These are phyloP conservation scores for Plasmodium berghei DNA, from an alignment of 169 alveolate species.

Conservation along the genomic window DNA sequence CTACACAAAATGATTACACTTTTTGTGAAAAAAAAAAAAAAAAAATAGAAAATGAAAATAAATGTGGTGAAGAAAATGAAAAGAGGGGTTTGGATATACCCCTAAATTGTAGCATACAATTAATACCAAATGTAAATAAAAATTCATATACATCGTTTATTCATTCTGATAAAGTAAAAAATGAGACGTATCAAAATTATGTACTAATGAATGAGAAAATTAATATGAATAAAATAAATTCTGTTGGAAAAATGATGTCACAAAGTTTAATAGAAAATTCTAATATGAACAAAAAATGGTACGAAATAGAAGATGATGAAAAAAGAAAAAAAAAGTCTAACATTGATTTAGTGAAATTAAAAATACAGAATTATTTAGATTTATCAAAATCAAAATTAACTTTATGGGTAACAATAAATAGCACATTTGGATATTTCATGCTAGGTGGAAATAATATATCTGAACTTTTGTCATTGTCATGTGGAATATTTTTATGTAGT, in stretches of 20 bases:
- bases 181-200: not conserved
- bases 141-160: not conserved
- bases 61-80: not conserved
- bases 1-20: too few species aligned
- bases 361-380: slow-evolving; percentile 27
- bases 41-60: not conserved
- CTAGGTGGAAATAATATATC: slow-evolving; percentile 38
- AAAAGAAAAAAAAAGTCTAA: not conserved
- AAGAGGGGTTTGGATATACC: too few species aligned
- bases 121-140: not conserved
- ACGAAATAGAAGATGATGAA: not conserved
- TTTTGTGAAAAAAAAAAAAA: not conserved
- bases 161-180: not conserved
- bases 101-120: too few species aligned
- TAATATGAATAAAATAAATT: not conserved
- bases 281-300: not conserved
- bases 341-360: not conserved
- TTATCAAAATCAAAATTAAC: slow-evolving; percentile 82
- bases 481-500: slow-evolving; percentile 85
- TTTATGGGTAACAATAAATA: slow-evolving; percentile 86
- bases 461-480: slow-evolving; percentile 13
- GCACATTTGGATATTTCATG: slow-evolving; percentile 86
- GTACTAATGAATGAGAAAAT: not conserved
- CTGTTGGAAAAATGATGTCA: not conserved
- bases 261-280: not conserved